A percentile compares a stretch with the other conserved stretches of the same genome.
These are phyloP conservation scores for Heimioporus sp. DNA, from an alignment of 768 basidiomycete genomes.

Conservation along the genomic window DNA sequence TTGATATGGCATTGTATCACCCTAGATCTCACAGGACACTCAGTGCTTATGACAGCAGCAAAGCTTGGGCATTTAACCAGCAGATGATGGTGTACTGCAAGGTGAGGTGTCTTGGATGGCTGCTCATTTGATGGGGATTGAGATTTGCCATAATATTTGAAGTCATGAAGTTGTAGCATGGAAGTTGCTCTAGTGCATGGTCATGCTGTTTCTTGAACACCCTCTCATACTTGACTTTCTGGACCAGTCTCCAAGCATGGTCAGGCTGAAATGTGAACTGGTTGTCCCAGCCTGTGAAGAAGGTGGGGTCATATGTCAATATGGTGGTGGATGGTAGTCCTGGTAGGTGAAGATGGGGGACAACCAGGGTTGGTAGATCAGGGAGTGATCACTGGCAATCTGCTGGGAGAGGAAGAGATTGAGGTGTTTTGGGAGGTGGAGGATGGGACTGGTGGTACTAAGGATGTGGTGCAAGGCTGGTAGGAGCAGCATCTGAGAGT, in stretches of 20 bases:
- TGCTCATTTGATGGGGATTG: slow-evolving; percentile 66
- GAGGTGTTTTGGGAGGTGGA: slow-evolving; percentile 23
- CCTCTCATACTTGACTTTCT: background rate
- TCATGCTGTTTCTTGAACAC: too few relatives aligned
- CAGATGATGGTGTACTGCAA: slow-evolving; percentile 78
- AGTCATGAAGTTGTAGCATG: slow-evolving; percentile 75
- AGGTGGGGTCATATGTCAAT: too few relatives aligned
- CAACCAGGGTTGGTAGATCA: slow-evolving; percentile 20
- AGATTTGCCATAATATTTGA: slow-evolving; percentile 60
- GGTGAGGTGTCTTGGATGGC: slow-evolving; percentile 69
- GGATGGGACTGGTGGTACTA: slow-evolving; percentile 29
- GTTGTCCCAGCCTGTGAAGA: too few relatives aligned
- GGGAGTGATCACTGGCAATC: slow-evolving; percentile 40
- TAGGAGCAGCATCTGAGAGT: slow-evolving; percentile 25
- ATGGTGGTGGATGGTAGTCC: too few relatives aligned
- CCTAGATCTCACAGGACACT: background rate
- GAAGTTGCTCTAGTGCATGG: slow-evolving; percentile 62
- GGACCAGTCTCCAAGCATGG: too few relatives aligned
- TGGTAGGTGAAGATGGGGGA: slow-evolving; percentile 23
- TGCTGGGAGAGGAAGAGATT: slow-evolving; percentile 40
- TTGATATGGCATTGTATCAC: slow-evolving; percentile 60
- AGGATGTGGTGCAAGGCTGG: slow-evolving; percentile 13
- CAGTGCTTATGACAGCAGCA: slow-evolving; percentile 21
- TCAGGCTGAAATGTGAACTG: too few relatives aligned
- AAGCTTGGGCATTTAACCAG: slow-evolving; percentile 68